phyloP scores from a whole-genome alignment of 345 rosid genomes.

The Euphorbia tirucalli region DNA sequence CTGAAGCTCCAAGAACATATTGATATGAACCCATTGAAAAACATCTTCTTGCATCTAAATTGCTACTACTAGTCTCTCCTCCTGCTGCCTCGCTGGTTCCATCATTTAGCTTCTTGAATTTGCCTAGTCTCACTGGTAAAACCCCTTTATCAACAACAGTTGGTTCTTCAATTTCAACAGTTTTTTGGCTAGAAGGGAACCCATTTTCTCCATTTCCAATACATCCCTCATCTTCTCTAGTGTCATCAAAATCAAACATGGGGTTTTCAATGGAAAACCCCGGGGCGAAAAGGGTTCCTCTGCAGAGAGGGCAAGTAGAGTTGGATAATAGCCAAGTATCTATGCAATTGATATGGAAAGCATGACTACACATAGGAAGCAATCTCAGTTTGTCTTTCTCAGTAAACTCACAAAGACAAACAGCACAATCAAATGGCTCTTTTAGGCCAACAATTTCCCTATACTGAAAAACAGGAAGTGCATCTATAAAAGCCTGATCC shows the following conservation, averaged over 20 bases:
- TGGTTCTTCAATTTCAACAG: constrained; percentile 24
- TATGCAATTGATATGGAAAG: constrained; percentile 30
- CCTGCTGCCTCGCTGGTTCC: constrained; percentile 16
- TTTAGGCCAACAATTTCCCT: constrained; percentile 20
- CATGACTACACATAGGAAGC: constrained; percentile 31
- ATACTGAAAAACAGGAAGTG: constrained; percentile 30
- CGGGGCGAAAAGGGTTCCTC: constrained; percentile 27
- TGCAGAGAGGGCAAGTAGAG: constrained; percentile 33
- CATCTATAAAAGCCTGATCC: constrained; percentile 31
- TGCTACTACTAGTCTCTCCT: constrained; percentile 34
- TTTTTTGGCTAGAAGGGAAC: constrained; percentile 16
- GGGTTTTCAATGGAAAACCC: constrained; percentile 30
- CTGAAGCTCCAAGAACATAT: constrained; percentile 27
- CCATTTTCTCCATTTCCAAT: constrained; percentile 19
- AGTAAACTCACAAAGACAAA: constrained; percentile 27
- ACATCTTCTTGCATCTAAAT: constrained; percentile 35
- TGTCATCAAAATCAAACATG: constrained; percentile 29
- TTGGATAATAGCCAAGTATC: constrained; percentile 31
- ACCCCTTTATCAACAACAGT: constrained; percentile 26
- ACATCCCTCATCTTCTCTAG: constrained; percentile 20
- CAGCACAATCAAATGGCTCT: constrained; percentile 32
- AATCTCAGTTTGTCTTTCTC: constrained; percentile 29
- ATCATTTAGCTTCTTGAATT: constrained; percentile 28
- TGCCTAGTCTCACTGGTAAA: constrained; percentile 31
- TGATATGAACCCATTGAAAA: constrained; percentile 37